A percentile compares a stretch with the other conserved stretches of the same genome.
phyloP scores from a whole-genome alignment of 352 stramenopile species.

The Halophytophthora batemanensis region DNA sequence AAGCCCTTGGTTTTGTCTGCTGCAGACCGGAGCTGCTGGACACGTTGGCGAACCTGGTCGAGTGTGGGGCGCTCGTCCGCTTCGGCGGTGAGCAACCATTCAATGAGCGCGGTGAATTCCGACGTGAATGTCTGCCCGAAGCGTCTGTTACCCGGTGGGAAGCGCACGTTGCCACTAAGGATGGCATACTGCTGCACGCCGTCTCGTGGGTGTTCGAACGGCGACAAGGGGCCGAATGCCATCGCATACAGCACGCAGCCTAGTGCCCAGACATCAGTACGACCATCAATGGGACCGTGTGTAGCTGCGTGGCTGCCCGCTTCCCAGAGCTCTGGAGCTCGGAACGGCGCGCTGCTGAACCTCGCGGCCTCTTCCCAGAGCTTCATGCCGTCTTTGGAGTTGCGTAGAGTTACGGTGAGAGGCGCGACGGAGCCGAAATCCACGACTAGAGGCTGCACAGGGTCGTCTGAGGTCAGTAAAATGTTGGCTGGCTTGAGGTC shows the following conservation, averaged over 20 bases:
- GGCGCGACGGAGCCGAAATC: constrained; percentile 73
- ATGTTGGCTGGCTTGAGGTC: constrained; percentile 82
- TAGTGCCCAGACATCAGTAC: constrained; percentile 89
- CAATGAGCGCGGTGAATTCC: constrained; percentile 58
- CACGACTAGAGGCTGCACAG: constrained; percentile 56
- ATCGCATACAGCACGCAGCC: constrained; percentile 91
- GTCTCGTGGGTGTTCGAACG: constrained; percentile 76
- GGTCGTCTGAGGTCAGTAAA: constrained; percentile 41
- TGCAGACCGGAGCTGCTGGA: constrained; percentile 21
- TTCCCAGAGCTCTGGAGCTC: constrained; percentile 90
- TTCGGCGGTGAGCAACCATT: constrained; percentile 71
- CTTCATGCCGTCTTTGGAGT: constrained; percentile 36
- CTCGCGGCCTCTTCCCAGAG: constrained; percentile 81
- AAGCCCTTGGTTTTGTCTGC: constrained; percentile 10
- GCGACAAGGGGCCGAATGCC: constrained; percentile 86
- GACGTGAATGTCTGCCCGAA: constrained; percentile 41
- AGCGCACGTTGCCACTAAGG: constrained; percentile 64
- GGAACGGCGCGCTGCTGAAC: constrained; percentile 88
- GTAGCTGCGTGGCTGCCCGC: constrained; percentile 19
- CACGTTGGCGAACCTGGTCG: constrained; percentile 31
- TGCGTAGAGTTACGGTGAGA: constrained; percentile 27
- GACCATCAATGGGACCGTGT: constrained; percentile 42
- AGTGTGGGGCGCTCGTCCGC: constrained; percentile 58
- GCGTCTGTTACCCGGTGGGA: constrained; percentile 21
- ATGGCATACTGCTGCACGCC: constrained; percentile 58